Base-by-base conservation (phyloP, 495 filamentous ascomycete genomes). In the Podospora conica region DNA sequence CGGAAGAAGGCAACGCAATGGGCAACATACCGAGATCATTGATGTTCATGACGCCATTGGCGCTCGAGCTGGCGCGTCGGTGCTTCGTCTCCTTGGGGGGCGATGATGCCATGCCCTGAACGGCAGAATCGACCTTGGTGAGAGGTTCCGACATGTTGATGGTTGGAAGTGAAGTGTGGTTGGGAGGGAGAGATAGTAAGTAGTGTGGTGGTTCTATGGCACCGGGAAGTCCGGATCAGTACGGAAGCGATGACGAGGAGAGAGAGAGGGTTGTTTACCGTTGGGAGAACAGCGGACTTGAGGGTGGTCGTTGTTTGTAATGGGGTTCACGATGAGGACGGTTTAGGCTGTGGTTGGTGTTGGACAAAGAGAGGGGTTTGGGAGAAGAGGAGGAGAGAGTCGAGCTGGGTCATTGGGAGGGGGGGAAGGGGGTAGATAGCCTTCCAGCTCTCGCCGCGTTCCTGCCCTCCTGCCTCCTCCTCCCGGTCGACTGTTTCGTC, bases 101-200 rank as follows among this genome's bases (percentile, higher is more conserved):
- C 21, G 87, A 86, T 69, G 86, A 84, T 57, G 88, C 85, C 73
- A 91, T 80, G 75, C 90, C 91, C 73, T 90, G 87, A 71, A 93
- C 85, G 84, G 90, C 90, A 53, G 91, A 93, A 78, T 96, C 92
- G 81, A 95, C 88, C 81, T 93, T 94, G 78, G 85, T 85, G 72
- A 93, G 86, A 69, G 85, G 86, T 76, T 85, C 86, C 71, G 87
- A 83, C 86, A 90, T 90, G 81, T 62, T 84, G 78, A 69, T 33
- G 61, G 55, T 18, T 48, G 40, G 40, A n/a, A 8, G 15, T 48
- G 10, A 48, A 48, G 57, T 69, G 63, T 65, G 64, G 29, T 63
- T 60, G 65, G 21, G 64, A 27, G 56, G 53, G 60, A 64, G 15
- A n/a, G 33, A 18, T n/a, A 5, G 8, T 48, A n/a, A 5, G 8